Evolutionary conservation across 306 rosid genomes (phyloP), one percentile per base, ranked within the genome.

Genomic region (Fagus sylvatica): DNA sequence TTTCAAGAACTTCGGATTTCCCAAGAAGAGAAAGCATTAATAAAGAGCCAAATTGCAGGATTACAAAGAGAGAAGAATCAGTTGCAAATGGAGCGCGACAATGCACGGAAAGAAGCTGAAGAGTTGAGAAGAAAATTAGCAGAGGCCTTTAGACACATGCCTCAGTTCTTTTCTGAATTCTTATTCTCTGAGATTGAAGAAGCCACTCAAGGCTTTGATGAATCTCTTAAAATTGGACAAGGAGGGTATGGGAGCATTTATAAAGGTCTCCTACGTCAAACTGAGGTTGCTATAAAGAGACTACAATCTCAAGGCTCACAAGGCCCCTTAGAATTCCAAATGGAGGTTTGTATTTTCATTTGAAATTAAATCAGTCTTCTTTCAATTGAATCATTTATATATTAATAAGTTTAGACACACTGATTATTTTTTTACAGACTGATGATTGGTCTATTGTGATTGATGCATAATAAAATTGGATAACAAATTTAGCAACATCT

Each of bases 191-290:
- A 88, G 80, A 80, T 88, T 59, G 81, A 82, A 69, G 87, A 88
- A 78, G 87, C 91, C 1, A 88, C 89, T 34, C 70, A 11, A 37
- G 57, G 71, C 59, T 88, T 88, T 17, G 54, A 85, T 65, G 80
- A 68, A 3, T 73, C 87, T 34, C 61, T 80, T 71, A 88, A 83
- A 87, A 85, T 88, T 8, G 91, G 91, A 80, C 87, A 83, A 78
- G 91, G 89, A 57, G 91, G 89, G 41, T 88, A 85, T 74, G 91
- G 89, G 64, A 85, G 74, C 65, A 78, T 88, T 56, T 88, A 78
- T 48, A 78, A 60, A 80, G 91, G 87, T 43, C 34, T 73, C 56
- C 39, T 88, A 42, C 86, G 82, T 37, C 84, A 83, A 62, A 15
- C 19, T 0, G 8, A 62, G 4, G 69, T 62, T 34, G 69, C 69